phyloP scores from a whole-genome alignment of 345 rosid species.

The Eucalyptus grandis region DNA sequence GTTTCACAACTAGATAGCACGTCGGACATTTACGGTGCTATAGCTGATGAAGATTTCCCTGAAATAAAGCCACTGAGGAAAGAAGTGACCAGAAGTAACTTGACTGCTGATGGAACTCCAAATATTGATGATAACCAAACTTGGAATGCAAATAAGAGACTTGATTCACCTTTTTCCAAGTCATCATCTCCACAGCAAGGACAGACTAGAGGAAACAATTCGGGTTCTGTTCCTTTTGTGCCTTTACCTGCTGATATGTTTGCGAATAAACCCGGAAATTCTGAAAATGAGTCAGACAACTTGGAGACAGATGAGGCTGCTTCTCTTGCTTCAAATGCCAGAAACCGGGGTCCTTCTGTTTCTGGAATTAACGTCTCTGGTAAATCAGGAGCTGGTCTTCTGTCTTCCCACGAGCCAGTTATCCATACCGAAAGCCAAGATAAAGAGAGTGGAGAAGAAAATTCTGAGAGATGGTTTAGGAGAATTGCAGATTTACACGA shows the following conservation, averaged over 20 bases:
- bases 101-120: conserved; percentile 1
- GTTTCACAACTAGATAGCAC: conserved; percentile 46
- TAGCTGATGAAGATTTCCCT: conserved; percentile 82
- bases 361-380: not conserved
- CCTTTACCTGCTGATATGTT: conserved; percentile 75
- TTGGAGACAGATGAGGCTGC: not conserved
- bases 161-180: not conserved
- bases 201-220: conserved; percentile 15
- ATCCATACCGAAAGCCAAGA: conserved; percentile 1
- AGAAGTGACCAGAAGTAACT: conserved; percentile 34
- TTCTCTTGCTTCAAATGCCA: not conserved
- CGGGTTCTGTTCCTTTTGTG: conserved; percentile 57
- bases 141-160: not conserved
- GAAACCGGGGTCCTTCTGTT: conserved; percentile 1
- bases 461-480: conserved; percentile 62
- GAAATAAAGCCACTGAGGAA: conserved; percentile 89
- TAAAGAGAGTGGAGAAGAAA: conserved; percentile 31
- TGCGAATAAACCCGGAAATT: conserved; percentile 38
- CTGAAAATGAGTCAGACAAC: conserved; percentile 7
- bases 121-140: not conserved
- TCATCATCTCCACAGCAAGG: conserved; percentile 11
- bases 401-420: not conserved
- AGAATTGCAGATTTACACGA: conserved; percentile 53
- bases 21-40: conserved; percentile 37
- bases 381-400: not conserved